Base-by-base conservation (phyloP, 352 stramenopile species). In the Phytophthora sp. region DNA sequence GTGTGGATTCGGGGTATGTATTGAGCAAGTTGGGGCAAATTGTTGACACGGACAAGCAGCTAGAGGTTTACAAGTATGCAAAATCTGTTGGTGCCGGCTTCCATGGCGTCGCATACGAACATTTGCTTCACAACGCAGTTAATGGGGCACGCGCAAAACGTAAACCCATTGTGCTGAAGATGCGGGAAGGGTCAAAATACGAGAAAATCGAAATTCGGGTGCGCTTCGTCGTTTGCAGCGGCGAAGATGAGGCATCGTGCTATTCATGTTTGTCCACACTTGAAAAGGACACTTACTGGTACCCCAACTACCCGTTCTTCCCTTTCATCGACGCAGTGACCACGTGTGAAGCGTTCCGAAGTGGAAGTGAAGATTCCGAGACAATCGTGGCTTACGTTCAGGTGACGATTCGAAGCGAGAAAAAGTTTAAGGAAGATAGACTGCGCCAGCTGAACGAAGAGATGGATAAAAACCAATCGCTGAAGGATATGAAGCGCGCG, bases 241-340 rank as follows among this genome's bases (percentile, higher is more conserved):
- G 48, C 3, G 39, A 54, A 7, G 28, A 61, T 35, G 44, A 55
- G 31, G 44, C 24, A 31, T 21, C 35, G 11, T 58, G 50, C 37
- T 58, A 58, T 11, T 5, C n/a, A 21, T 44, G 17, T n/a, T 55
- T 68, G 42, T 17, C 35, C 42, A 52, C 18, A 31, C 51, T 62
- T 17, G 20, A 17, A 35, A 15, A 23, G 10, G 23, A 57, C 5
- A 63, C 60, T 18, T 69, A 69, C 31, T 69, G 60, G 60, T 31
- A 58, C 35, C 34, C 51, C 17, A 46, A 27, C 13, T 69, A 63
- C 37, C 42, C 34, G 10, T 57, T 55, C 43, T 69, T 69, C 15
- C 60, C 60, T 52, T 63, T 57, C 28, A 53, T 69, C 18, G 52
- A 58, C 32, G 60, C 60, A 37, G 60, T 68, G 34, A 27, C 18